Evolutionary conservation across 345 rosid species (phyloP).

Genomic region (Aquilaria malaccensis): DNA sequence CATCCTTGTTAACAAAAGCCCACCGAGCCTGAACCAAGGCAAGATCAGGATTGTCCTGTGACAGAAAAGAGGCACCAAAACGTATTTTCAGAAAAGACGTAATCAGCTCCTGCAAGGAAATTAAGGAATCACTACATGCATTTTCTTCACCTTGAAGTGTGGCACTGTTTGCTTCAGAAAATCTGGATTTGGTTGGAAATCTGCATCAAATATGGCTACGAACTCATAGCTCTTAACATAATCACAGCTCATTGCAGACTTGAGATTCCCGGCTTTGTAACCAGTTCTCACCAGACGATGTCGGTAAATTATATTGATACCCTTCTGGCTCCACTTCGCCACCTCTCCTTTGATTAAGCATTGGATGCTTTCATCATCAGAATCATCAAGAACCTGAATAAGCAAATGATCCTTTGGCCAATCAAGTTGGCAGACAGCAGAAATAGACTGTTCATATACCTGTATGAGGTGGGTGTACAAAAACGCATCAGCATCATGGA

Average conservation of each 20-base stretch:
- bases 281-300: slow-evolving; percentile 76
- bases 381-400: slow-evolving; percentile 81
- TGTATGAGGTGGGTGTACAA: slow-evolving; percentile 18
- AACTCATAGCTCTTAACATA: slow-evolving; percentile 66
- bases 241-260: slow-evolving; percentile 80
- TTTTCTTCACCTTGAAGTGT: slow-evolving; percentile 59
- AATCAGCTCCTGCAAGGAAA: neutral
- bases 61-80: neutral
- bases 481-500: slow-evolving; percentile 9
- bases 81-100: neutral
- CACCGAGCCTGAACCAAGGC: slow-evolving; percentile 84
- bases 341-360: slow-evolving; percentile 59
- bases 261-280: slow-evolving; percentile 90
- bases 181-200: slow-evolving; percentile 72
- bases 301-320: slow-evolving; percentile 58
- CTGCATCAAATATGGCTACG: slow-evolving; percentile 85
- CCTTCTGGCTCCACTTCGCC: slow-evolving; percentile 59
- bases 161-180: slow-evolving; percentile 70
- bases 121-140: neutral
- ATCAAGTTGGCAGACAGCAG: slow-evolving; percentile 80
- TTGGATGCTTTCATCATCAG: slow-evolving; percentile 62
- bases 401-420: slow-evolving; percentile 72
- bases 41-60: slow-evolving; percentile 57
- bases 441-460: slow-evolving; percentile 80
- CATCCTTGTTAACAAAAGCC: slow-evolving; percentile 81